phyloP scores from a whole-genome alignment of 257 asterid genomes.

The Verbascum thapsus region DNA sequence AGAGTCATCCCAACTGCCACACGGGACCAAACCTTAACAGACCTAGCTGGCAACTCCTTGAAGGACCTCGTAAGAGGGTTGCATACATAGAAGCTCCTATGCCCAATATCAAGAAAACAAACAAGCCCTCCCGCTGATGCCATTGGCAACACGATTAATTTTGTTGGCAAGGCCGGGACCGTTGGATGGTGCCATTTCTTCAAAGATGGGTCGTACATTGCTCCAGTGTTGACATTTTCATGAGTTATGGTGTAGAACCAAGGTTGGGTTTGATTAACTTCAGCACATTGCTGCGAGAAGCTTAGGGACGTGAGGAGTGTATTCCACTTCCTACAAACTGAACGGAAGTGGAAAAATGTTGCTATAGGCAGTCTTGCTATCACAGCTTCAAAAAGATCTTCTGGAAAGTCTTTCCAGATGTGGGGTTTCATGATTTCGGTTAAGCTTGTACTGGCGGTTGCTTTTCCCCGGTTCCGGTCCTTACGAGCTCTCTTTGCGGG shows the following conservation, averaged over 20 bases:
- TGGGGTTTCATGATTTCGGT: conserved; percentile 58
- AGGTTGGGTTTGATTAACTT: conserved; percentile 56
- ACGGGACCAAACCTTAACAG: conserved; percentile 83
- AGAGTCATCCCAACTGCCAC: conserved; percentile 88
- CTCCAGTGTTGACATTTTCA: conserved; percentile 74
- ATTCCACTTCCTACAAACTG: conserved; percentile 87
- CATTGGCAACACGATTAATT: conserved; percentile 73
- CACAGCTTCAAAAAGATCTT: conserved; percentile 86
- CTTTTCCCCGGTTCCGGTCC: conserved; percentile 62
- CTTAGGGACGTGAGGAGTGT: conserved; percentile 73
- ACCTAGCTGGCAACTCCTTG: conserved; percentile 80
- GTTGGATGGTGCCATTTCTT: conserved; percentile 94
- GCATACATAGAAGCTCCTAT: conserved; percentile 72
- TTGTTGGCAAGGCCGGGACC: conserved; percentile 71
- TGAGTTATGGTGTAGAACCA: conserved; percentile 95
- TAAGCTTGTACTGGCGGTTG: conserved; percentile 39
- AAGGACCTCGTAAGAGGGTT: conserved; percentile 87
- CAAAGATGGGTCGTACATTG: conserved; percentile 74
- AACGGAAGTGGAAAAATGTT: conserved; percentile 74
- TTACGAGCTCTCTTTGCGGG: conserved; percentile 72
- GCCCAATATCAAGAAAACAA: conserved; percentile 89
- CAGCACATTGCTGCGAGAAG: conserved; percentile 71
- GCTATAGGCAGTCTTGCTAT: conserved; percentile 85
- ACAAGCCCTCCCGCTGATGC: conserved; percentile 97
- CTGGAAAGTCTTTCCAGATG: conserved; percentile 94